phyloP scores from a whole-genome alignment of 768 basidiomycete species.

The Myochromella boudieri region DNA sequence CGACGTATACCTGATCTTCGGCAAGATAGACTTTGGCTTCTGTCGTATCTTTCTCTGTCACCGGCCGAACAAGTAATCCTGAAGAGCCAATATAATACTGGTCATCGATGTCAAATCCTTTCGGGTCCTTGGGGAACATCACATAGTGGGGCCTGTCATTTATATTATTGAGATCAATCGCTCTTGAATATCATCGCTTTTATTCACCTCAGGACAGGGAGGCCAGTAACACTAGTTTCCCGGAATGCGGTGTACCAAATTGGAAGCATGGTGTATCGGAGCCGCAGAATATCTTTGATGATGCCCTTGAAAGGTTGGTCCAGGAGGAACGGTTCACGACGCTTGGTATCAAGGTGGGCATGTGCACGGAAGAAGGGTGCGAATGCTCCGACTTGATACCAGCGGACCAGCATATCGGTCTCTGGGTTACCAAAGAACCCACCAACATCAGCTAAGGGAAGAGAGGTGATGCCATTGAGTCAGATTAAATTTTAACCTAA shows the following conservation, averaged over 20 bases:
- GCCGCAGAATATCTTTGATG: constrained; percentile 71
- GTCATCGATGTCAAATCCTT: constrained; percentile 88
- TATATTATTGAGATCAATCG: background rate
- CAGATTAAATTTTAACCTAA: no score
- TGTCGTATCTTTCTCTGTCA: constrained; percentile 70
- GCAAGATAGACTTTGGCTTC: constrained; percentile 80
- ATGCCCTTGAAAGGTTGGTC: constrained; percentile 89
- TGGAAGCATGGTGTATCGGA: constrained; percentile 86
- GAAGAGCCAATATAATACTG: constrained; percentile 91
- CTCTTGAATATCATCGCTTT: background rate
- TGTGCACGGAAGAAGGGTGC: constrained; percentile 98
- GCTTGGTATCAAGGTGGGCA: constrained; percentile 96
- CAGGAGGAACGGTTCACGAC: constrained; percentile 91
- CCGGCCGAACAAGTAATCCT: constrained; percentile 89
- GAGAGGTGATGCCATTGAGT: constrained; percentile 1
- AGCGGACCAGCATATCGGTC: constrained; percentile 91
- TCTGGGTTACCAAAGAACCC: constrained; percentile 98
- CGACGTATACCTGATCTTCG: constrained; percentile 66
- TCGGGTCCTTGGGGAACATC: constrained; percentile 84
- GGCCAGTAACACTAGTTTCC: constrained; percentile 77
- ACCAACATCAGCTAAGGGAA: constrained; percentile 85
- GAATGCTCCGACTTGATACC: constrained; percentile 96
- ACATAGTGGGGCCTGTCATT: constrained; percentile 93
- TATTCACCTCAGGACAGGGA: constrained; percentile 78
- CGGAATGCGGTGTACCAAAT: constrained; percentile 98